Evolutionary conservation across 805 yeast species (phyloP), one percentile per base, ranked within the genome.

Genomic region (Lachancea fermentati): DNA sequence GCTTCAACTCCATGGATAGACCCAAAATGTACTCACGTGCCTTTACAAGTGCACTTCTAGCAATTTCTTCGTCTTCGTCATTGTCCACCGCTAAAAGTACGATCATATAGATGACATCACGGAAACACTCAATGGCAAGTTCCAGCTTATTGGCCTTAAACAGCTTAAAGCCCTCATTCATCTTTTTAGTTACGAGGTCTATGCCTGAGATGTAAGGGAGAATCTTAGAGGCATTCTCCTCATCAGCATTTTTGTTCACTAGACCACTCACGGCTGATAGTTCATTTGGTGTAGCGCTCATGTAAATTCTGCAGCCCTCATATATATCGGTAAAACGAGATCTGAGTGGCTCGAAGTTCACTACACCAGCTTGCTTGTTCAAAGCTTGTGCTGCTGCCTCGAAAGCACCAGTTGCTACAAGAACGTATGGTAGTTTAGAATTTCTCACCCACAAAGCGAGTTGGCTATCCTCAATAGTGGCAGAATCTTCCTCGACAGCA

Each of bases 341-440:
- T 66, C 91, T 79, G 52, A 93, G 73, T 11, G 97, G 97, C 55
- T 81, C 95, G 60, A 94, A 91, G 51, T 85, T 73, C 19, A 77
- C 81, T 37, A 86, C 76, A 53, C 97, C 98, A 33, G 81, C 71
- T 65, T 94, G 98, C 56, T 91, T 83, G 68, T 82, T 79, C 54
- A 93, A 74, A 58, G 94, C 76, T 55, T 88, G 94, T 30, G 96
- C 93, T 29, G 97, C 99, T 39, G 91, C 84, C 50, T 88, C 97
- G 60, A 91, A 91, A 4, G 94, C 85, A 53, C 99, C 99, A 2
- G 96, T 88, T 2, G 98, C 97, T 55, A 83, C 88, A 53, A 87
- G 85, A 19, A 86, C 87, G 22, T 96, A 97, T 4, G 97, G 87
- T 41, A 89, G 75, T 47, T 82, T 84, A 13, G 96, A 85, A 63